Evolutionary conservation across 2,329 filamentous ascomycete species (phyloP), one percentile per base, ranked within the genome.

Genomic region (Xylariaceae sp.): DNA sequence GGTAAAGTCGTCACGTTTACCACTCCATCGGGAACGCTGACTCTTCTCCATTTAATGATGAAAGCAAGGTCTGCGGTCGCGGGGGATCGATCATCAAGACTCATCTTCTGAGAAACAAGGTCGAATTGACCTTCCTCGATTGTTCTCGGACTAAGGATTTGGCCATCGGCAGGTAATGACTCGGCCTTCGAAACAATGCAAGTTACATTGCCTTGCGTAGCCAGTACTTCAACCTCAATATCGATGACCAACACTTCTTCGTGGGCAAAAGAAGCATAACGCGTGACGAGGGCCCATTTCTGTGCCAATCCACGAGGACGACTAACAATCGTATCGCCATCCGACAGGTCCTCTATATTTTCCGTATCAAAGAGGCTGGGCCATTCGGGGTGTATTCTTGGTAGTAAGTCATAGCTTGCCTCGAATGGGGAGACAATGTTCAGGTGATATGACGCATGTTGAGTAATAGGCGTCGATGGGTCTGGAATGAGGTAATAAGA

Each of bases 361-460:
- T 84, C 79, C 16, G 80, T 74, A 49, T 84, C 79, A 70, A 97
- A 99, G 63, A 95, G 85, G 67, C 86, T 91, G 1, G 94, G 92
- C 92, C 94, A 99, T 46, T 87, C 85, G 0, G 80, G 71, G 68
- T 96, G 87, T 3, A 96, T 76, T 9, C 87, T 81, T 10, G 94
- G 91, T 12, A 86, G 79, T 57, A 97, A 83, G 58, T 95, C 89
- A 69, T 95, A 96, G 65, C 88, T 94, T 15, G 91, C 89, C 71
- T 96, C 91, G 63, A 99, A 97, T 0, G 92, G 90, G 47, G 84
- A 86, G 50, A 89, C 83, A 51, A 96, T 80, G 36, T 84, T 80
- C 5, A 97, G 70, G 49, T 86, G 84, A 37, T 88, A 79, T 1
- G 83, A 78, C 19, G 87, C 73, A 2, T 80, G 82, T 69, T 95